Evolutionary conservation across 2,329 filamentous ascomycete species (phyloP), one percentile per base, ranked within the genome.

Genomic region (Calonectria pauciramosa): DNA sequence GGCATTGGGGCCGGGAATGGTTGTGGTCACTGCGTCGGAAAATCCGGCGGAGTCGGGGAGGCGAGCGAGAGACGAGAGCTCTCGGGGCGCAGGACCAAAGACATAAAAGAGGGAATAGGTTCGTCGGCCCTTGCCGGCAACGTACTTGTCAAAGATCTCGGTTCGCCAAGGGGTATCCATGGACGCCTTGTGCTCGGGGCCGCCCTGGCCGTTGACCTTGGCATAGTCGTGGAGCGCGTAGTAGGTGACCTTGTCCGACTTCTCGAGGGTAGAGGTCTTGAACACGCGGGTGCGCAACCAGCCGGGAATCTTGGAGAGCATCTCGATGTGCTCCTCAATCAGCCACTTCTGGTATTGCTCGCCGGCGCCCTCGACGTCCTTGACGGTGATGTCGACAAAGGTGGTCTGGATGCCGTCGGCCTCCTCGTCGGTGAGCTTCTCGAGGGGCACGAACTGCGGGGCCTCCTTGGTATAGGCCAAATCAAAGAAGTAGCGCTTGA

Each of bases 221-320:
- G 89, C 86, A 82, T 93, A 97, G 77, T 97, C 95, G 82, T 96
- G 93, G 38, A 97, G 87, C 0, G 91, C 89, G 1, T 96, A 86
- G 77, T 90, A 92, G 0, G 89, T 87, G 7, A 88, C 85, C 28
- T 89, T 88, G 23, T 87, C 86, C 32, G 86, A 81, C 9, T 90
- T 86, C 70, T 93, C 92, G 3, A 95, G 87, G 38, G 88, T 88
- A 0, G 93, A 93, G 4, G 93, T 94, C 72, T 91, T 89, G 84
- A 93, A 96, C 52, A 93, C 86, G 49, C 95, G 89, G 20, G 93
- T 93, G 47, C 95, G 91, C 73, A 94, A 86, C 94, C 95, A 98
- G 5, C 95, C 95, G 0, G 94, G 93, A 0, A 96, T 90, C 80
- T 93, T 93, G 75, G 93, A 87, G 72, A 97, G 83, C 89, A 96